Evolutionary conservation across 495 filamentous ascomycete species (phyloP), one percentile per base, ranked within the genome.

Genomic region (Amphirosellinia nigrospora): DNA sequence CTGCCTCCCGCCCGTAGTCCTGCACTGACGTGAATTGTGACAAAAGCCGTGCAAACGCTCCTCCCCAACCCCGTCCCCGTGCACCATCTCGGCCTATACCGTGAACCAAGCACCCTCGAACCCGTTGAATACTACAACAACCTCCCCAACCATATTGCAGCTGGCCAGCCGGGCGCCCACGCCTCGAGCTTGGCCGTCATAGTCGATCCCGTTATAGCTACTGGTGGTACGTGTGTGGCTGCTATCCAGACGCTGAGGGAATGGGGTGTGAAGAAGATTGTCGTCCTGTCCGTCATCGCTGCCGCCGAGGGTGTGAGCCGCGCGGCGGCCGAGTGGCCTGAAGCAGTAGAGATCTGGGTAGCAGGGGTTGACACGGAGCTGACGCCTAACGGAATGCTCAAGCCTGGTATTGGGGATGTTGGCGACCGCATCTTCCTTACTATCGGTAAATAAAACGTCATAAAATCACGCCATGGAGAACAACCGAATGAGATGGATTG

Each of bases 111-210:
- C 69, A 92, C 92, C 43, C 89, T 97, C 34, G 87, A 91, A 62
- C 94, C 95, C 0, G 95, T 98, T 58, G 95, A 98, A 82, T 98
- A 98, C 86, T 98, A 98, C 85, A 98, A 93, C 83, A 98, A 98
- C 81, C 92, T 98, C 23, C 94, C 95, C 43, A 92, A 93, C 79
- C 89, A 93, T 75, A 64, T 78, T 38, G 28, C 72, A 15, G 64
- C 82, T 72, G 39, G 74, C 73, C 70, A 73, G 64, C 69, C 74
- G 61, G 67, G 80, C 70, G 10, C 79, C 72, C 36, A 75, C 67
- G 74, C 78, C 60, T 79, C 87, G 2, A 85, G 88, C 32, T 83
- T 97, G 10, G 93, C 94, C 28, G 89, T 98, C 73, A 84, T 98
- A 21, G 85, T 97, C 1, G 95, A 98, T 79, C 95, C 95, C 2